phyloP scores from a whole-genome alignment of 1,284 basidiomycete species.

The Agaricales sp. region DNA sequence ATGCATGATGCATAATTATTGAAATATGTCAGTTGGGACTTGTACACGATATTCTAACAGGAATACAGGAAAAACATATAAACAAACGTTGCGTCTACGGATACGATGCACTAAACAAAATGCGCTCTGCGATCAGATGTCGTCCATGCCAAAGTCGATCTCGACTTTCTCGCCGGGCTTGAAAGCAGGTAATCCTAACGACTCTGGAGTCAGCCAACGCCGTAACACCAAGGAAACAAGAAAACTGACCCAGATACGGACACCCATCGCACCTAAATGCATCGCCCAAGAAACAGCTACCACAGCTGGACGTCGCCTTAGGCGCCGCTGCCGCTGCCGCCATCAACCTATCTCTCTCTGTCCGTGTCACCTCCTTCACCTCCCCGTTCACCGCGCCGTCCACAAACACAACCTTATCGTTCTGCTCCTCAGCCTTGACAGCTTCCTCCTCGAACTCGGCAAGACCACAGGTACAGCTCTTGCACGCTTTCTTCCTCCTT shows the following conservation, averaged over 20 bases:
- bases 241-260: conserved; percentile 82
- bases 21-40: neutral
- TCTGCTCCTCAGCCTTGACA: conserved; percentile 26
- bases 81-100: neutral
- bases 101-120: neutral
- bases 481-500: conserved; percentile 84
- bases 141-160: conserved; percentile 79
- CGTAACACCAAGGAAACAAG: too few species aligned
- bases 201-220: conserved; percentile 2
- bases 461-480: conserved; percentile 87
- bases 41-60: neutral
- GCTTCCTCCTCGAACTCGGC: conserved; percentile 89
- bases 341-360: conserved; percentile 54
- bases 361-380: conserved; percentile 53
- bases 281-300: conserved; percentile 97
- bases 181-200: conserved; percentile 85
- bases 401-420: conserved; percentile 53
- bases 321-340: conserved; percentile 56
- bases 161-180: conserved; percentile 97
- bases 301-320: conserved; percentile 92
- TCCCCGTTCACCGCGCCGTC: conserved; percentile 47
- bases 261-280: conserved; percentile 95
- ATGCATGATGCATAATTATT: neutral
- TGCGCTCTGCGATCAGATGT: conserved; percentile 46
- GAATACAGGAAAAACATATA: neutral